Evolutionary conservation across 805 yeast genomes (phyloP).

Genomic region (Saccharomycopsis lassenensis): DNA sequence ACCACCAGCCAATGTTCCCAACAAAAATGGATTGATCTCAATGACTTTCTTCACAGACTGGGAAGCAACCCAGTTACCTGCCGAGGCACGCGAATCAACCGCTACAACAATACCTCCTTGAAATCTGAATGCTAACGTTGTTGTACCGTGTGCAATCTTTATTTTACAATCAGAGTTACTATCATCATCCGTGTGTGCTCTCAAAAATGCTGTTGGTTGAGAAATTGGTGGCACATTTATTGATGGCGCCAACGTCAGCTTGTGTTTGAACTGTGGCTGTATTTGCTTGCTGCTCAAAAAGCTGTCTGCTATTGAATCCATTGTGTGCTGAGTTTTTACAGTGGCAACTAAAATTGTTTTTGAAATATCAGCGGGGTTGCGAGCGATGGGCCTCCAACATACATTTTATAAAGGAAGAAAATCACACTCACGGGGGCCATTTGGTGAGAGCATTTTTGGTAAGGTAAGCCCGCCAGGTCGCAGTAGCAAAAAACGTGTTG

Average conservation of each 20-base stretch:
- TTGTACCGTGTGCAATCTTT: slow-evolving; percentile 98
- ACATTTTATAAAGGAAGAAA: too few species aligned
- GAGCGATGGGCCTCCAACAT: too few species aligned
- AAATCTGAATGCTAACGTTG: slow-evolving; percentile 92
- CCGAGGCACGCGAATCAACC: slow-evolving; percentile 96
- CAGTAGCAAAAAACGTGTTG: too few species aligned
- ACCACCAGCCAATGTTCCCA: slow-evolving; percentile 99
- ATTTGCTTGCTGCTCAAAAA: slow-evolving; percentile 5
- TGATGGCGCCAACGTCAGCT: slow-evolving; percentile 37
- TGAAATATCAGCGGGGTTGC: too few species aligned
- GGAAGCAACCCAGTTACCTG: slow-evolving; percentile 96
- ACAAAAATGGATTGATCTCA: slow-evolving; percentile 85
- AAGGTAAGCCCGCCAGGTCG: too few species aligned
- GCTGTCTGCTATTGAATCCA: slow-evolving; percentile 17
- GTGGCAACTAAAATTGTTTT: too few species aligned
- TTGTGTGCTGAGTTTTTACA: too few species aligned
- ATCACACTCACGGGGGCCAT: too few species aligned
- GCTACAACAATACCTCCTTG: slow-evolving; percentile 94
- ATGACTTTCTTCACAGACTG: slow-evolving; percentile 97
- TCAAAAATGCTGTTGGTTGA: slow-evolving; percentile 80
- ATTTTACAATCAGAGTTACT: slow-evolving; percentile 87
- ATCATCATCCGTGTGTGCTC: slow-evolving; percentile 98
- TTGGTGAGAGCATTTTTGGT: too few species aligned
- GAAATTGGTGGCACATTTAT: slow-evolving; percentile 73
- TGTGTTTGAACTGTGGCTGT: not conserved